Evolutionary conservation across 371 early-diverging fungal genomes (phyloP).

Genomic region (Dichotomocladium elegans): DNA sequence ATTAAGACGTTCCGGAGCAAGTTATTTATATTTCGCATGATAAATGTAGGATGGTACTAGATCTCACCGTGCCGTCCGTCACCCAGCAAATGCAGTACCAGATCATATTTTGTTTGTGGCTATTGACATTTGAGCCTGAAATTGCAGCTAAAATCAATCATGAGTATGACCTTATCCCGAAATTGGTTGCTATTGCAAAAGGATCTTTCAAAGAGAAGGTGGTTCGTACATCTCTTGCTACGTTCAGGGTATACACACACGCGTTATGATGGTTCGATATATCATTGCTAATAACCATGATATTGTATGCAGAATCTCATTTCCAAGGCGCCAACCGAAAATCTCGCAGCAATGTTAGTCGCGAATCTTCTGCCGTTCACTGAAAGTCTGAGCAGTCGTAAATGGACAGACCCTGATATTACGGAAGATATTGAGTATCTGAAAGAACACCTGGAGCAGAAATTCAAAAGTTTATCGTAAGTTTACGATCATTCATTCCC

Average conservation of each 20-base stretch:
- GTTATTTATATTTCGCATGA: too few relatives aligned
- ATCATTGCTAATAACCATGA: background rate
- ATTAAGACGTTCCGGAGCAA: too few relatives aligned
- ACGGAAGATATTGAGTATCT: constrained; percentile 75
- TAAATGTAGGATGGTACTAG: constrained; percentile 64
- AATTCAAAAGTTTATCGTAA: constrained; percentile 72
- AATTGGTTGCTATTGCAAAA: constrained; percentile 84
- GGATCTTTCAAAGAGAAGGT: constrained; percentile 95
- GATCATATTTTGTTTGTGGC: constrained; percentile 88
- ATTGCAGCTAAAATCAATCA: constrained; percentile 75
- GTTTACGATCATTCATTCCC: constrained; percentile 1
- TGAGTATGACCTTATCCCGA: constrained; percentile 80
- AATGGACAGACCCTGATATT: constrained; percentile 91
- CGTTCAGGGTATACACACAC: constrained; percentile 56
- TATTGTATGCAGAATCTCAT: constrained; percentile 66
- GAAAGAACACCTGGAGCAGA: constrained; percentile 67
- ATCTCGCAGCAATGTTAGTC: constrained; percentile 87
- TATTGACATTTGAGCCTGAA: constrained; percentile 78
- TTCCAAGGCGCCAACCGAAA: constrained; percentile 74
- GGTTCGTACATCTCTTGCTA: constrained; percentile 81
- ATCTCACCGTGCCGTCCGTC: constrained; percentile 57
- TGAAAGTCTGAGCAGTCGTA: constrained; percentile 78
- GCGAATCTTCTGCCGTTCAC: constrained; percentile 76
- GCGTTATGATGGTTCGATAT: background rate
- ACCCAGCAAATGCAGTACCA: constrained; percentile 95